Percentiles rank a stretch among this genome's conserved stretches.
Conservation (phyloP, 1,284 basidiomycete species). For the Phaffia rhodozyma region DNA sequence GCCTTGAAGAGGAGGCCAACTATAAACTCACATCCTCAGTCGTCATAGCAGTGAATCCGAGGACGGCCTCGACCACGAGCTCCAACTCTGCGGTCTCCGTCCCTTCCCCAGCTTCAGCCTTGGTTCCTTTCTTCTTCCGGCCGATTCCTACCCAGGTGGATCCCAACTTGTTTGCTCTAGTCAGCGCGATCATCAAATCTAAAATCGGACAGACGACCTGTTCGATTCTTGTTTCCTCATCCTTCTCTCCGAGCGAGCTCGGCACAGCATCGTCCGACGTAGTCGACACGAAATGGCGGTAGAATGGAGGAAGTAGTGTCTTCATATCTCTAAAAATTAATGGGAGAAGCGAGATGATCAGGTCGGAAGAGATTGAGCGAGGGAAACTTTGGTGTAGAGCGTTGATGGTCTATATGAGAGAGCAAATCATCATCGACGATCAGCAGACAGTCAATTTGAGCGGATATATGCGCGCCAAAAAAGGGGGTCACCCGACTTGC, state of each 20-base stretch:
- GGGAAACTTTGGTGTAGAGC: slow-evolving; percentile 65
- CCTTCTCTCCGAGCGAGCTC: slow-evolving; percentile 54
- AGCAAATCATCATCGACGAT: slow-evolving; percentile 17
- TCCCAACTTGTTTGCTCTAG: slow-evolving; percentile 44
- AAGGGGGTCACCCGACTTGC: slow-evolving; percentile 36
- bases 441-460: slow-evolving; percentile 4
- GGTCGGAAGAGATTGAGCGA: slow-evolving; percentile 47
- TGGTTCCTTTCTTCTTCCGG: slow-evolving; percentile 19
- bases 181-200: slow-evolving; percentile 60
- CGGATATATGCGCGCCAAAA: not conserved
- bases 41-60: slow-evolving; percentile 76
- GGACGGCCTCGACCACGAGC: slow-evolving; percentile 48
- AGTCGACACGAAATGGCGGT: slow-evolving; percentile 50
- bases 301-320: slow-evolving; percentile 53
- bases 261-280: slow-evolving; percentile 42
- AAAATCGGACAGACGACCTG: slow-evolving; percentile 65
- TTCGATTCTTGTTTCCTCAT: slow-evolving; percentile 48
- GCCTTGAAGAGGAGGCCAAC: not conserved
- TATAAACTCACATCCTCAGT: slow-evolving; percentile 57
- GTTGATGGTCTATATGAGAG: slow-evolving; percentile 49
- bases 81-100: slow-evolving; percentile 32
- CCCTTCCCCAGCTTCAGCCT: slow-evolving; percentile 17
- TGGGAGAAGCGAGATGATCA: slow-evolving; percentile 48
- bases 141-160: slow-evolving; percentile 32
- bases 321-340: slow-evolving; percentile 55